Evolutionary conservation across 345 rosid genomes (phyloP), one percentile per base, ranked within the genome.

Genomic region (Citrus glauca): DNA sequence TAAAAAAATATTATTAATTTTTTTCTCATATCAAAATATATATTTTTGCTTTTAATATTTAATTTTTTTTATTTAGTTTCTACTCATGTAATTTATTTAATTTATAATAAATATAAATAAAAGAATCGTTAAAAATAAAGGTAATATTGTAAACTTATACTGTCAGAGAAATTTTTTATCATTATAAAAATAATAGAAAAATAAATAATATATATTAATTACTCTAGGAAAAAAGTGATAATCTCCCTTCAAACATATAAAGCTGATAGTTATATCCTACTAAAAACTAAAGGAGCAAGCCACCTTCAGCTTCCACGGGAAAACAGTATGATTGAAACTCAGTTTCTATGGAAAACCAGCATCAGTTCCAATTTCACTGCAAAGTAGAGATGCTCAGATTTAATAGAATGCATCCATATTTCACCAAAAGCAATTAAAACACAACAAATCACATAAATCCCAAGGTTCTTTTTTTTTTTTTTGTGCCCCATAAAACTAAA

Each of bases 351-450:
- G 68, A 30, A 75, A 53, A 60, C 14, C 42, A 77, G 45, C 68
- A 61, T 45, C 35, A 73, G 77, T 63, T 50, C 28, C 60, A 17
- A 50, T 56, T 48, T 59, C 69, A 66, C 68, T 57, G 62, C 11
- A 68, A 42, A 78, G 82, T 65, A 72, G 59, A 75, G 75, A 73
- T 57, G 45, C 45, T 69, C 55, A 27, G 38, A 66, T 22, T 50
- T 79, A 65, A 35, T 71, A 28, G 38, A 63, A 66, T 11, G 67
- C 81, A 67, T 30, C 60, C 70, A 68, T 56, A 76, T 83, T 80
- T 80, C 80, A 70, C 64, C 73, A 65, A 76, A 73, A 81, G 61
- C 72, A 71, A 68, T 55, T 62, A 66, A 73, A 82, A 75, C 80
- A 75, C 38, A 20, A 25, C 13, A 73, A 32, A 77, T 45, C 50